Evolutionary conservation across 2,329 filamentous ascomycete genomes (phyloP).

Genomic region (Penicillium thymicola): DNA sequence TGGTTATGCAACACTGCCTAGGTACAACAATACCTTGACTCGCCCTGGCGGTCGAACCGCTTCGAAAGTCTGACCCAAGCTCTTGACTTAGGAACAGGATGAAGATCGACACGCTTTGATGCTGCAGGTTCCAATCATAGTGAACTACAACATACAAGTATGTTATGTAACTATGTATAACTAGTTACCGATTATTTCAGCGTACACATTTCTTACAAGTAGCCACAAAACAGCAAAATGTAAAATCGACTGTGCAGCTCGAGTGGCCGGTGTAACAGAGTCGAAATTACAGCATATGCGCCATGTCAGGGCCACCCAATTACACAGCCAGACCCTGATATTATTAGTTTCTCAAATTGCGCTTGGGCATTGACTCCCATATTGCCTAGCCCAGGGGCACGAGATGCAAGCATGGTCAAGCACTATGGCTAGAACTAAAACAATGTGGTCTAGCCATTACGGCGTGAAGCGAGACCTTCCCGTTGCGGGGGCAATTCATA

Average conservation of each 20-base stretch:
- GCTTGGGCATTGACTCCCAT: neutral
- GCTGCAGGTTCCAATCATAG: neutral
- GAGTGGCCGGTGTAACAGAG: neutral
- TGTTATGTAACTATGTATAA: neutral
- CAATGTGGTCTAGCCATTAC: slow-evolving; percentile 9
- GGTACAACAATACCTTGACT: neutral
- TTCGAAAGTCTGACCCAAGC: slow-evolving; percentile 1
- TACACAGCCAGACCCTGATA: neutral
- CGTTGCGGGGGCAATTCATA: slow-evolving; percentile 12
- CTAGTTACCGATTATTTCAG: neutral
- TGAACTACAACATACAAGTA: neutral
- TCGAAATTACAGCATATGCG: neutral
- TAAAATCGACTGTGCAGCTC: neutral
- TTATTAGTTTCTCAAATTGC: neutral
- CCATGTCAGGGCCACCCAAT: slow-evolving; percentile 5
- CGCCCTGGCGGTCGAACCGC: slow-evolving; percentile 7
- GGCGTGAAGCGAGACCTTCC: slow-evolving; percentile 11
- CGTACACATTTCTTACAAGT: neutral
- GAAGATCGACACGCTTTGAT: slow-evolving; percentile 12
- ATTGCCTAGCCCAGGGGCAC: slow-evolving; percentile 7
- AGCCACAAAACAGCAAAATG: neutral
- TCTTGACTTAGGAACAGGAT: slow-evolving; percentile 13
- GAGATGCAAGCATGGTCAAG: slow-evolving; percentile 17
- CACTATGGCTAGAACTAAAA: slow-evolving; percentile 9
- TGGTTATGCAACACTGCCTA: neutral